Evolutionary conservation across 139 green algal species (phyloP).

Genomic region (Closterium sp.): DNA sequence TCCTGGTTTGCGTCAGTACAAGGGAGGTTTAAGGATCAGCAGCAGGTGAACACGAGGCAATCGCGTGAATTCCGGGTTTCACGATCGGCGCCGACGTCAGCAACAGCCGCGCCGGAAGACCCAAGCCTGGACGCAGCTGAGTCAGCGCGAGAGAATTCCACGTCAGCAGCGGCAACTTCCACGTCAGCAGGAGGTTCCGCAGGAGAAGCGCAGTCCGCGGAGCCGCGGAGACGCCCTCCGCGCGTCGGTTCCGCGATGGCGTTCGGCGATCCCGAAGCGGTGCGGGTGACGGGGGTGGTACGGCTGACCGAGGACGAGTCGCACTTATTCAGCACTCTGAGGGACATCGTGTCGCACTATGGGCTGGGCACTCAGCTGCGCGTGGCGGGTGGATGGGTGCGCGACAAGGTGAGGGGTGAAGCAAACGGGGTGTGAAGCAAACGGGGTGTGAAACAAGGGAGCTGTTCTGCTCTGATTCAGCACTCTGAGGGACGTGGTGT

Average conservation of each 20-base stretch:
- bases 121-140: neutral
- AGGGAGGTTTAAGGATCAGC: neutral
- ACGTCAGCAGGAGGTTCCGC: neutral
- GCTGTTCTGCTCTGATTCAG: too few species aligned
- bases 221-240: neutral
- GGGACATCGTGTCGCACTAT: conserved; percentile 61
- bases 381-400: conserved; percentile 93
- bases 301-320: conserved; percentile 54
- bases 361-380: conserved; percentile 69
- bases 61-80: neutral
- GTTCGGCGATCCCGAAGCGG: neutral
- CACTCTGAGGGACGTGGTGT: too few species aligned
- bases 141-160: neutral
- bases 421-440: too few species aligned
- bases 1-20: neutral
- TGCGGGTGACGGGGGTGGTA: conserved; percentile 16
- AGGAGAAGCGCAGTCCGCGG: too few species aligned
- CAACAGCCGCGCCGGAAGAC: neutral
- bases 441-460: too few species aligned
- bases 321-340: conserved; percentile 75
- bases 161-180: too few species aligned
- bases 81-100: neutral
- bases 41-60: neutral
- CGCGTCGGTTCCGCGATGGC: neutral
- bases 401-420: conserved; percentile 76